These are phyloP conservation scores for Bondarzewia mesenterica DNA, from an alignment of 1,284 basidiomycete genomes.

Conservation along the genomic window DNA sequence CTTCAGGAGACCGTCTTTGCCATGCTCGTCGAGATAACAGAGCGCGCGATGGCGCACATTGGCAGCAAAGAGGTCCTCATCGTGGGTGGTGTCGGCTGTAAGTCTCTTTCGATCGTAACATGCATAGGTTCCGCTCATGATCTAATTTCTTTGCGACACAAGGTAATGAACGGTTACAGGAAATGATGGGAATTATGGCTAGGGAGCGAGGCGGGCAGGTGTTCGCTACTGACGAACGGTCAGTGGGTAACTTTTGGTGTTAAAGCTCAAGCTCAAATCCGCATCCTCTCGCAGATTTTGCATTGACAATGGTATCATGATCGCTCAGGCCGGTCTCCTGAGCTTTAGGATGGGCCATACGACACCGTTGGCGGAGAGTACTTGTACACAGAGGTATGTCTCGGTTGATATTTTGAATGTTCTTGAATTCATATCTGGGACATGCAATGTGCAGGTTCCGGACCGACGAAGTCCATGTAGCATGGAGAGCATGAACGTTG, in stretches of 20 bases:
- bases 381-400: conserved; percentile 83
- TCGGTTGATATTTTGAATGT: too few relatives aligned
- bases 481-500: conserved; percentile 77
- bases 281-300: conserved; percentile 63
- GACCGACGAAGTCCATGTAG: conserved; percentile 85
- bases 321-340: conserved; percentile 94
- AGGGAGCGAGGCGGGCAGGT: conserved; percentile 82
- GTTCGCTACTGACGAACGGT: conserved; percentile 97
- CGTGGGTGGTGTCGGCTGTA: conserved; percentile 98
- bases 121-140: not conserved
- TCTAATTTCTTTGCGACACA: not conserved
- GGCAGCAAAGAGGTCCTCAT: conserved; percentile 94
- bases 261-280: conserved; percentile 4
- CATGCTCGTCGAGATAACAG: conserved; percentile 99
- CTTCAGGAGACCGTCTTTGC: conserved; percentile 97
- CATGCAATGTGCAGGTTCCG: conserved; percentile 54
- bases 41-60: conserved; percentile 98
- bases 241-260: conserved; percentile 16
- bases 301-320: conserved; percentile 99
- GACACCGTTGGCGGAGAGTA: conserved; percentile 74
- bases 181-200: conserved; percentile 99
- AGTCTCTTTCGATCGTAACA: conserved; percentile 25
- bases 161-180: conserved; percentile 90
- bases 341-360: conserved; percentile 87
- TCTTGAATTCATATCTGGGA: conserved; percentile 2